Evolutionary conservation across 305 asterid genomes (phyloP), one percentile per base, ranked within the genome.

Genomic region (Solanum hybrid): DNA sequence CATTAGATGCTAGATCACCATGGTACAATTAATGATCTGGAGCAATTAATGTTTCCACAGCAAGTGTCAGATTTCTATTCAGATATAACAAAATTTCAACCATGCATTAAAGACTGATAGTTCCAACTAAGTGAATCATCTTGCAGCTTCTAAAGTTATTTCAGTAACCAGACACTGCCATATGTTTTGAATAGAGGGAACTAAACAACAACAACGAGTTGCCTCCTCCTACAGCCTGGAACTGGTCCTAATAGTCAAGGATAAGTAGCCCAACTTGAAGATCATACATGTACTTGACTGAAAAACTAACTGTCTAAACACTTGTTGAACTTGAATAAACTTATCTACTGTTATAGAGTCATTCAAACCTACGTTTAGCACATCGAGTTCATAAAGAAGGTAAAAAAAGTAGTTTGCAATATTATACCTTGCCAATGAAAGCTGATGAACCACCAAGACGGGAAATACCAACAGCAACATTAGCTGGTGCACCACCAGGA

Each of bases 401-500:
- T 37, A 76, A n/a, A 61, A 22, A 2, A 3, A 70, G 41, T 33
- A 22, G 90, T 77, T 70, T 26, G 78, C 73, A 20, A 73, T 37
- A 51, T 39, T 37, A 31, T 94, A 96, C 98, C 98, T 97, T 97
- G 90, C 99, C 99, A 32, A 97, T 93, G 93, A 97, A 97, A 89
- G 99, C 99, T 4, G 99, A 95, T 36, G 96, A 86, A 87, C 99
- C 98, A 77, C 99, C 98, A 57, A 97, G 98, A 76, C 99, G 99
- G 89, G 99, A 94, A 88, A 97, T 97, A 79, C 99, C 99, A 14
- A 97, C 99, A 9, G 99, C 99, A 89, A 97, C 99, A 92, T 97
- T 97, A 79, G 99, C 99, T 61, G 99, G 99, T 24, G 99, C 99
- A 83, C 99, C 99, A 57, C 99, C 99, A 15, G 99, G 96, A 87